Percentiles rank a stretch among this genome's conserved stretches.
Evolutionary conservation across 805 yeast genomes (phyloP).

Genomic region (Huiozyma sinensis): DNA sequence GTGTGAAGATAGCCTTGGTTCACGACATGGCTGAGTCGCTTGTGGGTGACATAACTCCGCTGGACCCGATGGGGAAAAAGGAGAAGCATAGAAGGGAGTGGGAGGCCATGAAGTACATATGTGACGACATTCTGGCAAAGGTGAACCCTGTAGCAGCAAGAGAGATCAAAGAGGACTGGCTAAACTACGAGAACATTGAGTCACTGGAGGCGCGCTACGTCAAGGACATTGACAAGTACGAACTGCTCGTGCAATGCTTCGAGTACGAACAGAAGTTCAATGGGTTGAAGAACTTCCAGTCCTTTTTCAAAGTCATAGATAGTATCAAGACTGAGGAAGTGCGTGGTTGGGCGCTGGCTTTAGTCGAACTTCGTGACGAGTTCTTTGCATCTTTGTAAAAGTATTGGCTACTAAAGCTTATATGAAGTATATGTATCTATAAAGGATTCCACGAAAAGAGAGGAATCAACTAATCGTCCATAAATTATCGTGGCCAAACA

Average conservation of each 20-base stretch:
- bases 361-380: slow-evolving; percentile 35
- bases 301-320: slow-evolving; percentile 54
- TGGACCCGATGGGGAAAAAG: slow-evolving; percentile 55
- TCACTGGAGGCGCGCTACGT: slow-evolving; percentile 79
- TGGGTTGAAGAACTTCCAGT: slow-evolving; percentile 47
- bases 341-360: slow-evolving; percentile 52
- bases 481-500: slow-evolving; percentile 84
- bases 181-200: slow-evolving; percentile 79
- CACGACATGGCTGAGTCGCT: slow-evolving; percentile 92
- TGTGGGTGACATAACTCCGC: slow-evolving; percentile 91
- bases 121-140: slow-evolving; percentile 46
- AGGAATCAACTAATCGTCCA: slow-evolving; percentile 21
- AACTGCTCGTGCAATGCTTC: slow-evolving; percentile 70
- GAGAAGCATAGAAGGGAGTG: slow-evolving; percentile 82
- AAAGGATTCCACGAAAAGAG: too few species aligned
- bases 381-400: slow-evolving; percentile 5
- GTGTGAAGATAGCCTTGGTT: slow-evolving; percentile 76
- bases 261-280: slow-evolving; percentile 67
- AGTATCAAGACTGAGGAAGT: slow-evolving; percentile 66
- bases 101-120: slow-evolving; percentile 56
- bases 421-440: neutral
- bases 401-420: neutral
- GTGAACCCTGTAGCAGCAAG: slow-evolving; percentile 52
- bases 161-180: slow-evolving; percentile 65
- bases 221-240: slow-evolving; percentile 89